phyloP scores from a whole-genome alignment of 495 filamentous ascomycete species.

The Acidiella bohemica region DNA sequence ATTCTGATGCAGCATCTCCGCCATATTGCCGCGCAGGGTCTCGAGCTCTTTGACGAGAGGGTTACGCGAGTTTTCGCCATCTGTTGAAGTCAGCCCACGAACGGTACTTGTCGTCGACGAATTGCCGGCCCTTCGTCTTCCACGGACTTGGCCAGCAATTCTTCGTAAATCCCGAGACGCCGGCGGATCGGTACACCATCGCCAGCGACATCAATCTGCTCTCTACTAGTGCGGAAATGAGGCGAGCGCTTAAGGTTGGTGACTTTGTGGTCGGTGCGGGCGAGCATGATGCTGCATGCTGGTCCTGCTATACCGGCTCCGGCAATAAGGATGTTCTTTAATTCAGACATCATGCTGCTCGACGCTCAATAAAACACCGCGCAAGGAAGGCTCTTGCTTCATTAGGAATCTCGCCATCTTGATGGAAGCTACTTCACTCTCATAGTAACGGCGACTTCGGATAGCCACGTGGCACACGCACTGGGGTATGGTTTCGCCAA shows the following conservation, averaged over 20 bases:
- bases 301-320: conserved; percentile 23
- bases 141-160: neutral
- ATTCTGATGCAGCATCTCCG: conserved; percentile 22
- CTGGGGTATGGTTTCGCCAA: too few relatives aligned
- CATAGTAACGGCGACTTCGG: too few relatives aligned
- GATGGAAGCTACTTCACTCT: too few relatives aligned
- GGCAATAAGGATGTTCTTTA: conserved; percentile 22
- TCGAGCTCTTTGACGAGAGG: conserved; percentile 25
- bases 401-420: too few relatives aligned
- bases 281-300: conserved; percentile 20
- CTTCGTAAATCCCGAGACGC: conserved; percentile 21
- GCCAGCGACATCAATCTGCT: conserved; percentile 30
- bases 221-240: conserved; percentile 24
- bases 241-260: conserved; percentile 27
- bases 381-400: too few relatives aligned
- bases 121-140: conserved; percentile 11
- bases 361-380: too few relatives aligned
- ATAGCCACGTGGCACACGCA: too few relatives aligned
- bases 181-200: conserved; percentile 27
- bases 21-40: conserved; percentile 42
- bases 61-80: neutral
- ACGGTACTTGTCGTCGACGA: conserved; percentile 10
- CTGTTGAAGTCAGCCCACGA: conserved; percentile 8
- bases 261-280: conserved; percentile 16
- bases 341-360: neutral